A percentile compares a stretch with the other conserved stretches of the same genome.
Conservation (phyloP, 1,139 yeast genomes). For the Yamadazyma buinensis region DNA sequence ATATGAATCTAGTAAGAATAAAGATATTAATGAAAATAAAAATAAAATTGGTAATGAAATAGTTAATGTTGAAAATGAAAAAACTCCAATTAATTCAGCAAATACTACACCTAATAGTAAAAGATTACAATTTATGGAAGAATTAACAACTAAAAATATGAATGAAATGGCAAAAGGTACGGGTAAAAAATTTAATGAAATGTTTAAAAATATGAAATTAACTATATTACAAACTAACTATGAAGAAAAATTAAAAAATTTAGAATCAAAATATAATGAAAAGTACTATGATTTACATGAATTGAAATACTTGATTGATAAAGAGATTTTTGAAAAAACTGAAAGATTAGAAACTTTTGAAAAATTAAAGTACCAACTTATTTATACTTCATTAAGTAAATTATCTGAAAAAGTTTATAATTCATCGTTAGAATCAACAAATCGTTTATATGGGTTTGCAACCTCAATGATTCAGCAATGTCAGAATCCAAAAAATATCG, state of each 20-base stretch:
- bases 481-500: conserved; percentile 25
- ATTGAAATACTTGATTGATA: conserved; percentile 28
- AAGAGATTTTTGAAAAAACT: conserved; percentile 21
- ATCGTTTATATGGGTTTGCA: conserved; percentile 26
- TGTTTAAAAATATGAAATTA: conserved; percentile 26
- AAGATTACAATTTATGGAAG: conserved; percentile 12
- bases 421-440: conserved; percentile 24
- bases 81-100: conserved; percentile 5
- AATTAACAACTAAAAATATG: conserved; percentile 19
- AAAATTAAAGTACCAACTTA: conserved; percentile 28
- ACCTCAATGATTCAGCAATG: conserved; percentile 21
- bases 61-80: background rate
- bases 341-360: conserved; percentile 35
- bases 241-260: conserved; percentile 24
- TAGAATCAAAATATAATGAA: conserved; percentile 32
- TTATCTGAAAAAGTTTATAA: conserved; percentile 35
- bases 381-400: conserved; percentile 33
- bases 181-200: conserved; percentile 28
- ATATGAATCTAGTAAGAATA: conserved; percentile 4
- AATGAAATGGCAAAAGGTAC: conserved; percentile 25
- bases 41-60: background rate
- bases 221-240: conserved; percentile 32
- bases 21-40: too few species aligned
- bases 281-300: conserved; percentile 31
- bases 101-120: conserved; percentile 7